Evolutionary conservation across 2,329 filamentous ascomycete genomes (phyloP).

Genomic region (Cladophialophora immunda): DNA sequence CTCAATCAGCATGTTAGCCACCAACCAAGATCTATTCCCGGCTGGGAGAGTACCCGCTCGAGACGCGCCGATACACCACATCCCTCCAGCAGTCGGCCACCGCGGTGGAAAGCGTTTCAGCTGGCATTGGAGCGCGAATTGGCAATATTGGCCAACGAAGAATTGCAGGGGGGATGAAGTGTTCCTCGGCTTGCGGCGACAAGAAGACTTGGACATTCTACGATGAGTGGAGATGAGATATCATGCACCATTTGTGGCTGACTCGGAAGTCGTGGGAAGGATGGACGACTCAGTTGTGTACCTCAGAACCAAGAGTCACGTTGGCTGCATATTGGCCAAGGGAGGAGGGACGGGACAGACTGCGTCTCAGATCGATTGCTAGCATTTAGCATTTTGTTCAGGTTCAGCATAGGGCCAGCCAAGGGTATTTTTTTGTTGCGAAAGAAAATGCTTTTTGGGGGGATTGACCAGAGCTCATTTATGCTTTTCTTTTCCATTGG

Average conservation of each 20-base stretch:
- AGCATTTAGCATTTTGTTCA: neutral
- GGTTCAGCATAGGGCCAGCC: neutral
- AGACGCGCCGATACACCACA: neutral
- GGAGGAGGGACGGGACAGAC: neutral
- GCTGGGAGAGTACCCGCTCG: neutral
- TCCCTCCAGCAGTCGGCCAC: neutral
- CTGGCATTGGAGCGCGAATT: neutral
- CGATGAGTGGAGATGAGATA: neutral
- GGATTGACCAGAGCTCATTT: slow-evolving; percentile 3
- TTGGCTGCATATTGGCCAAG: neutral
- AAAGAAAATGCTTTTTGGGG: neutral
- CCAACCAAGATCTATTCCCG: neutral
- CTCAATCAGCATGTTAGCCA: neutral
- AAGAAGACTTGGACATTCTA: neutral
- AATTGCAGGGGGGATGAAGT: neutral
- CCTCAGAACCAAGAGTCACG: neutral
- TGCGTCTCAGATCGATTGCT: neutral
- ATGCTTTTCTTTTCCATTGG: neutral
- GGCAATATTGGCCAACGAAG: neutral
- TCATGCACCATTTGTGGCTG: neutral
- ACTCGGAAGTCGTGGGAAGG: neutral
- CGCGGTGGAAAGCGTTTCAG: neutral
- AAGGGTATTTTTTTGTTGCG: neutral
- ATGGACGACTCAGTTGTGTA: neutral
- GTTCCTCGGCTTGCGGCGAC: neutral